Evolutionary conservation across 2,329 filamentous ascomycete species (phyloP), one percentile per base, ranked within the genome.

Genomic region (Xylaria sp.): DNA sequence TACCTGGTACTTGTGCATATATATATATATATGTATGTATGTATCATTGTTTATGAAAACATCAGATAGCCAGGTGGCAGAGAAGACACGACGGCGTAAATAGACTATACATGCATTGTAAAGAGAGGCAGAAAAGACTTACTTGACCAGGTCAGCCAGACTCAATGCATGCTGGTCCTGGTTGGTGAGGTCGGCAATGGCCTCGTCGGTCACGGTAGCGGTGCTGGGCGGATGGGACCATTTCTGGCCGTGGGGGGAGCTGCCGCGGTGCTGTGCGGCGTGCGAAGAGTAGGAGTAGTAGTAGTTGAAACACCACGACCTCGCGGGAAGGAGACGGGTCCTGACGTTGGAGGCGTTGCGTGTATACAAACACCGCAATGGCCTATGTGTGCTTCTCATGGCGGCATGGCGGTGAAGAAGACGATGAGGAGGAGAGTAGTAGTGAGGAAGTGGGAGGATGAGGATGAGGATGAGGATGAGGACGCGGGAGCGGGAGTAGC

Each of bases 131-230:
- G n/a, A 41, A 40, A 19, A 39, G 29, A 51, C 78, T 63, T 79
- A 95, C 89, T 88, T 93, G 64, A 97, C 89, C 5, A 99, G 80
- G 69, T 97, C 94, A 53, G 88, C 87, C 29, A 99, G 83, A 21
- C 91, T 94, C 67, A 97, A 77, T 9, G 88, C 85, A 68, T 95
- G 90, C 48, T 96, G 83, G 34, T 88, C 86, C 67, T 89, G 86
- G 52, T 86, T 85, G 26, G 92, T 91, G 43, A 97, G 83, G 39
- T 83, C 84, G 42, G 87, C 83, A 61, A 97, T 90, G 69, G 94
- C 89, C 60, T 89, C 85, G 69, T 93, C 89, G 38, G 83, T 81
- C 17, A 85, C 81, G 42, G 76, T 76, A n/a, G 76, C 70, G 20
- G 74, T 74, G 49, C 74, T 75, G 40, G 74, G 74, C 16, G 76